Percentiles rank a stretch among this genome's conserved stretches.
Conservation (phyloP, 2,329 filamentous ascomycete species). For the Thielaviopsis cerberus region DNA sequence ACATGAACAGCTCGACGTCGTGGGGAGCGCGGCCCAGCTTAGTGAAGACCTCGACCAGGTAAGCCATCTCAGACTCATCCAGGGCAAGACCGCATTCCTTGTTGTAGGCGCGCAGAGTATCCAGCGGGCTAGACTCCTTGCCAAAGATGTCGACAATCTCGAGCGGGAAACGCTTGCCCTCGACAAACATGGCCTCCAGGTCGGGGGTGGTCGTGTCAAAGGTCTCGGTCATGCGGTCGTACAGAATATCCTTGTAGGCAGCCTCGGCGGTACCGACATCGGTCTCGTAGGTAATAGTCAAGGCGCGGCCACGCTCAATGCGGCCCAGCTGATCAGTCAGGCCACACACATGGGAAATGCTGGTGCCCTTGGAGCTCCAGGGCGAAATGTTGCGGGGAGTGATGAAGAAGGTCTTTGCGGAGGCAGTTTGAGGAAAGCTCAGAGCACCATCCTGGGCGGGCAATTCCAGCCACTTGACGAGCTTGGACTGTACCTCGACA, state of each 20-base stretch:
- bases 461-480: slow-evolving; percentile 13
- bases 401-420: slow-evolving; percentile 36
- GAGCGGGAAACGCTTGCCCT: slow-evolving; percentile 42
- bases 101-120: slow-evolving; percentile 67
- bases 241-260: slow-evolving; percentile 49
- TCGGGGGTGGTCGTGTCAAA: slow-evolving; percentile 50
- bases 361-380: slow-evolving; percentile 94
- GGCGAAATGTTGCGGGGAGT: slow-evolving; percentile 76
- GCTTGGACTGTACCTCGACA: slow-evolving; percentile 16
- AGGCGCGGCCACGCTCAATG: slow-evolving; percentile 69
- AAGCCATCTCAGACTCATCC: slow-evolving; percentile 77
- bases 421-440: slow-evolving; percentile 8
- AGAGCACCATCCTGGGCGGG: slow-evolving; percentile 5
- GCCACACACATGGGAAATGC: slow-evolving; percentile 81
- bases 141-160: slow-evolving; percentile 59
- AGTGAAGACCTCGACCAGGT: slow-evolving; percentile 51
- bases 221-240: slow-evolving; percentile 91
- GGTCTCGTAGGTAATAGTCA: slow-evolving; percentile 45
- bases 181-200: slow-evolving; percentile 60
- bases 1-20: slow-evolving; percentile 97
- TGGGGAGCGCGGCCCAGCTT: slow-evolving; percentile 37
- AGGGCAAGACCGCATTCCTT: slow-evolving; percentile 66
- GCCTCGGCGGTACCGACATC: slow-evolving; percentile 22
- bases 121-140: slow-evolving; percentile 43
- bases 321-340: slow-evolving; percentile 51